Conservation (phyloP, 2,329 filamentous ascomycete species). For the Diplodia scrobiculata region DNA sequence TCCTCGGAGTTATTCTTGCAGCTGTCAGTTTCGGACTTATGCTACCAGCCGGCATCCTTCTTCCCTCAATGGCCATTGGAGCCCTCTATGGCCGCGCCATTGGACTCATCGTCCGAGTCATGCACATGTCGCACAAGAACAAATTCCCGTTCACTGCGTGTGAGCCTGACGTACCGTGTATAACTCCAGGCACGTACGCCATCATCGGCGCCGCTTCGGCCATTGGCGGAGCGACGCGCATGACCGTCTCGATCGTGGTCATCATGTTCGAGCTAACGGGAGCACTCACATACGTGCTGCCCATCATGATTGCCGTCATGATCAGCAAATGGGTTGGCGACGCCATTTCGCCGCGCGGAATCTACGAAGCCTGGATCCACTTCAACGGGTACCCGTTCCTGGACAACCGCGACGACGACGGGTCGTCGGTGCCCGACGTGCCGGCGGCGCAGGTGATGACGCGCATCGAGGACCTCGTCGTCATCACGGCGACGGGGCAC, state of each 20-base stretch:
- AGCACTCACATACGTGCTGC: conserved; percentile 91
- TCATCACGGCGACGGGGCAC: conserved; percentile 83
- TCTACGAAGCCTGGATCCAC: conserved; percentile 98
- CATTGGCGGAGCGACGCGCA: conserved; percentile 88
- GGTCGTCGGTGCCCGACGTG: conserved; percentile 72
- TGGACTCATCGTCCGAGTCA: conserved; percentile 85
- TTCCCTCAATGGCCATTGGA: conserved; percentile 94
- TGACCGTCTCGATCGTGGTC: conserved; percentile 97
- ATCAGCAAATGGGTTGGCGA: conserved; percentile 97
- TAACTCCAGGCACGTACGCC: conserved; percentile 93
- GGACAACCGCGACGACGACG: conserved; percentile 67
- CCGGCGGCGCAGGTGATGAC: conserved; percentile 91
- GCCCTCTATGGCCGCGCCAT: conserved; percentile 86
- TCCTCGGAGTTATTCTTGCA: conserved; percentile 82
- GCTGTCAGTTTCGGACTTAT: conserved; percentile 90
- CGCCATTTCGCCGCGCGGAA: conserved; percentile 86
- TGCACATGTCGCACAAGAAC: conserved; percentile 75
- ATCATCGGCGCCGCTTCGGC: conserved; percentile 94
- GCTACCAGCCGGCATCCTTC: conserved; percentile 91
- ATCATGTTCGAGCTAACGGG: conserved; percentile 99
- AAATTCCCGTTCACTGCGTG: conserved; percentile 79
- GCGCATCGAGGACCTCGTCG: conserved; percentile 81
- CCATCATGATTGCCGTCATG: conserved; percentile 99
- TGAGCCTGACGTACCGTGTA: conserved; percentile 80
- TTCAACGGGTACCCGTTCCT: conserved; percentile 95